Evolutionary conservation across 768 basidiomycete genomes (phyloP).

Genomic region (Galerina marginata): DNA sequence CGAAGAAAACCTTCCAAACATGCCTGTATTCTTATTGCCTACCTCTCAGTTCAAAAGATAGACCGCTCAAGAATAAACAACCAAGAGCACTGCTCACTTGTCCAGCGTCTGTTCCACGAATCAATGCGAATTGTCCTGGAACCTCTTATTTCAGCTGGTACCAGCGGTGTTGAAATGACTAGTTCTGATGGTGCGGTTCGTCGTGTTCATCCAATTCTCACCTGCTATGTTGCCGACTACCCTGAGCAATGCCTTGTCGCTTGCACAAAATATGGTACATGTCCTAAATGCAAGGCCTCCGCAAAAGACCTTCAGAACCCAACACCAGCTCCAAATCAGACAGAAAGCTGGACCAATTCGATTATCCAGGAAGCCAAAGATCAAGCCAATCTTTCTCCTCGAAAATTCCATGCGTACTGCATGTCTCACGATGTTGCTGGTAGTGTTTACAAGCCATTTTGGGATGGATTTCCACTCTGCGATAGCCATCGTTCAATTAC

Average conservation of each 20-base stretch:
- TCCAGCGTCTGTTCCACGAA: slow-evolving; percentile 40
- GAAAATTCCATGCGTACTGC: slow-evolving; percentile 11
- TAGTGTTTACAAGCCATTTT: slow-evolving; percentile 18
- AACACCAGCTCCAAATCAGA: background rate
- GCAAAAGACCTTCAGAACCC: slow-evolving; percentile 14
- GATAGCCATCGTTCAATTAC: slow-evolving; percentile 21
- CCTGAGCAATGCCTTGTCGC: slow-evolving; percentile 46
- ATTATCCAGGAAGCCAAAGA: slow-evolving; percentile 18
- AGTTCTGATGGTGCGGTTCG: slow-evolving; percentile 38
- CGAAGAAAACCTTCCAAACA: slow-evolving; percentile 37
- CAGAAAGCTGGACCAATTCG: slow-evolving; percentile 13
- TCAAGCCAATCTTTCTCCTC: slow-evolving; percentile 16
- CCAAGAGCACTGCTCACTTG: slow-evolving; percentile 12
- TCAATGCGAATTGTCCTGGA: slow-evolving; percentile 38
- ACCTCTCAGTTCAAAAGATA: slow-evolving; percentile 44
- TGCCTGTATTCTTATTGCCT: slow-evolving; percentile 42
- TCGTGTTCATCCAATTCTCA: slow-evolving; percentile 21
- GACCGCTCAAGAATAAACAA: slow-evolving; percentile 10
- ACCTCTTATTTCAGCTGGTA: slow-evolving; percentile 36
- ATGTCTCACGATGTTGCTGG: slow-evolving; percentile 25
- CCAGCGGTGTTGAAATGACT: slow-evolving; percentile 37
- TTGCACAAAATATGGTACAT: slow-evolving; percentile 29
- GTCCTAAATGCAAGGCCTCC: slow-evolving; percentile 19
- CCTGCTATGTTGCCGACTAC: slow-evolving; percentile 34
- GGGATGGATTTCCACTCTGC: slow-evolving; percentile 18